A percentile compares a stretch with the other conserved stretches of the same genome.
These are phyloP conservation scores for Pythium scleroteichum DNA, from an alignment of 352 stramenopile genomes.

Conservation along the genomic window DNA sequence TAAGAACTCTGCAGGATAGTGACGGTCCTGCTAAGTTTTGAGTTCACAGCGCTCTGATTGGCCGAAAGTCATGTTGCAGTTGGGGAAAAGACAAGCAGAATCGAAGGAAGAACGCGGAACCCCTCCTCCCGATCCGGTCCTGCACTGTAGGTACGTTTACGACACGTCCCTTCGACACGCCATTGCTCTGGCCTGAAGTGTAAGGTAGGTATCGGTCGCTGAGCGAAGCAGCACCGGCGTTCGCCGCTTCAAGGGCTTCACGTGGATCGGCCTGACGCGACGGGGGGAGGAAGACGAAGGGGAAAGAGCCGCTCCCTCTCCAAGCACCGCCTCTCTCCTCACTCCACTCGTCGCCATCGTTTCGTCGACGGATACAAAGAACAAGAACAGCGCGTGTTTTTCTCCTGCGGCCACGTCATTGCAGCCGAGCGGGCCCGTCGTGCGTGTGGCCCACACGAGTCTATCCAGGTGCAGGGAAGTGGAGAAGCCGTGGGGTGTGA, in stretches of 20 bases:
- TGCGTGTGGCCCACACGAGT: background rate
- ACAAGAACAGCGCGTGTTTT: conserved; percentile 11
- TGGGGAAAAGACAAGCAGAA: conserved; percentile 32
- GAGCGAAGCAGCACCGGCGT: conserved; percentile 6
- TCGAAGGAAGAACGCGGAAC: conserved; percentile 29
- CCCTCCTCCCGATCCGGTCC: conserved; percentile 8
- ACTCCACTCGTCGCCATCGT: background rate
- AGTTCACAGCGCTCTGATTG: conserved; percentile 22
- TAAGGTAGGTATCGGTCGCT: conserved; percentile 13
- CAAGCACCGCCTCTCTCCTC: background rate
- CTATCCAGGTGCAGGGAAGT: conserved; percentile 5
- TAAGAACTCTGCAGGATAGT: conserved; percentile 8
- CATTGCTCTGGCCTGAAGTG: conserved; percentile 18
- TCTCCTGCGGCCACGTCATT: conserved; percentile 6
- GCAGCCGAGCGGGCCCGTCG: conserved; percentile 4
- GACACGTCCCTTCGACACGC: conserved; percentile 26
- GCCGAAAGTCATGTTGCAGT: conserved; percentile 30
- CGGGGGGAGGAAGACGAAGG: background rate
- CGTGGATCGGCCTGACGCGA: no score
- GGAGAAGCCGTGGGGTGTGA: background rate
- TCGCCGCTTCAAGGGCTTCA: background rate
- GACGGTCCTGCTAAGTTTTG: conserved; percentile 24
- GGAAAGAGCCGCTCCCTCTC: background rate
- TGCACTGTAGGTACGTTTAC: conserved; percentile 20
- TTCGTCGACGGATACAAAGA: conserved; percentile 11